Evolutionary conservation across 2,329 filamentous ascomycete species (phyloP).

Genomic region (Didymosphaeria variabile): DNA sequence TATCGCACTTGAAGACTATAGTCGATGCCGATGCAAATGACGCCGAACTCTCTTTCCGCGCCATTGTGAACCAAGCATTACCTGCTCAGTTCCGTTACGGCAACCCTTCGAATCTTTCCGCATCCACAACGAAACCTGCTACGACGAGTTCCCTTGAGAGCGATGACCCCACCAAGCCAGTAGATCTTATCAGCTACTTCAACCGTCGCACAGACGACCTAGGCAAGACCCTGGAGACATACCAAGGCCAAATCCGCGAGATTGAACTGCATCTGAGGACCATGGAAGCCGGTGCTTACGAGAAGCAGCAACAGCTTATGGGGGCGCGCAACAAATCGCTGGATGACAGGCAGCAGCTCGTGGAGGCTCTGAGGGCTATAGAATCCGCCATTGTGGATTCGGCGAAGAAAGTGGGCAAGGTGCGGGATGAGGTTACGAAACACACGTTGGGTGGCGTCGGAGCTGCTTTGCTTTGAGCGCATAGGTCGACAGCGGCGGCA

Average conservation of each 20-base stretch:
- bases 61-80: slow-evolving; percentile 77
- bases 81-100: slow-evolving; percentile 69
- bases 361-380: slow-evolving; percentile 57
- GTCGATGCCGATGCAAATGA: slow-evolving; percentile 74
- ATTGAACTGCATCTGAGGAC: slow-evolving; percentile 60
- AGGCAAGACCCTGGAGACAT: slow-evolving; percentile 50
- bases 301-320: slow-evolving; percentile 55
- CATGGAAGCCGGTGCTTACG: slow-evolving; percentile 56
- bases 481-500: neutral
- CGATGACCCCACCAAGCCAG: slow-evolving; percentile 45
- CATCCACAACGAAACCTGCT: slow-evolving; percentile 40
- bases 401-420: slow-evolving; percentile 57
- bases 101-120: slow-evolving; percentile 50
- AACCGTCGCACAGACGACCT: slow-evolving; percentile 51
- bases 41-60: slow-evolving; percentile 75
- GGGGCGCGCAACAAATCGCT: slow-evolving; percentile 44
- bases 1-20: slow-evolving; percentile 64
- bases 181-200: slow-evolving; percentile 60
- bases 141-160: slow-evolving; percentile 41
- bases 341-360: slow-evolving; percentile 55
- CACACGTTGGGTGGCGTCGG: slow-evolving; percentile 50
- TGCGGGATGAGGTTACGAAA: slow-evolving; percentile 58
- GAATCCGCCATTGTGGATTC: slow-evolving; percentile 60
- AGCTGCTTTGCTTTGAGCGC: slow-evolving; percentile 34
- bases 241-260: slow-evolving; percentile 55